Base-by-base conservation (phyloP, 768 basidiomycete genomes). In the Termitomyces titanicus region DNA sequence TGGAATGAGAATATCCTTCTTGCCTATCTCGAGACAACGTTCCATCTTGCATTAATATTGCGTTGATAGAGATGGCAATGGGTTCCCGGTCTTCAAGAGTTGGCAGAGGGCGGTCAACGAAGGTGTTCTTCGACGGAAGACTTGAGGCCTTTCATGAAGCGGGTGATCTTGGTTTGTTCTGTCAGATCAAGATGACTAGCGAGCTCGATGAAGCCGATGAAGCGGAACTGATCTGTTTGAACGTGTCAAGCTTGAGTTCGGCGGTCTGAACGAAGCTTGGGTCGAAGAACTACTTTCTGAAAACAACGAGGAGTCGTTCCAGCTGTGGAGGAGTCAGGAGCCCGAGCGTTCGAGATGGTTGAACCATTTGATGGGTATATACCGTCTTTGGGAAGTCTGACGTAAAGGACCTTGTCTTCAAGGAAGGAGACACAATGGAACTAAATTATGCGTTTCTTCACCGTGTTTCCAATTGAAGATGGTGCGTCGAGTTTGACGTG, bases 111-210 rank as follows among this genome's bases (percentile, higher is more conserved):
- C n/a, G n/a, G n/a, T n/a, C n/a, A n/a, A n/a, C n/a, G n/a, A n/a
- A n/a, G n/a, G 24, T 17, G 25, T 31, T 64, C 61, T 52, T 69
- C 42, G 17, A 42, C 15, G 9, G 15, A 10, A 18, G 38, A 38
- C 24, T 51, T 51, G 38, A 51, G 25, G 15, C 37, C 50, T 24
- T 40, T 51, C 38, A 51, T 42, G 27, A 51, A 42, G 33, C 60
- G 50, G 13, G 66, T 63, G 37, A 74, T 74, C 45, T 71, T 69
- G 29, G 65, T 72, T 38, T 66, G 54, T 2, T 73, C 66, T 17
- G 65, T 66, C 61, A 63, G 61, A n/a, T 70, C 60, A 4, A 72
- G 49, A 24, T 72, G 61, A 31, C 47, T 51, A 20, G 64, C 43
- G 38, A 64, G 54, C 47, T 73, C 67, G 11, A 42, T 40, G 25